phyloP scores from a whole-genome alignment of 1,284 basidiomycete genomes.

The Amylostereum areolatum region DNA sequence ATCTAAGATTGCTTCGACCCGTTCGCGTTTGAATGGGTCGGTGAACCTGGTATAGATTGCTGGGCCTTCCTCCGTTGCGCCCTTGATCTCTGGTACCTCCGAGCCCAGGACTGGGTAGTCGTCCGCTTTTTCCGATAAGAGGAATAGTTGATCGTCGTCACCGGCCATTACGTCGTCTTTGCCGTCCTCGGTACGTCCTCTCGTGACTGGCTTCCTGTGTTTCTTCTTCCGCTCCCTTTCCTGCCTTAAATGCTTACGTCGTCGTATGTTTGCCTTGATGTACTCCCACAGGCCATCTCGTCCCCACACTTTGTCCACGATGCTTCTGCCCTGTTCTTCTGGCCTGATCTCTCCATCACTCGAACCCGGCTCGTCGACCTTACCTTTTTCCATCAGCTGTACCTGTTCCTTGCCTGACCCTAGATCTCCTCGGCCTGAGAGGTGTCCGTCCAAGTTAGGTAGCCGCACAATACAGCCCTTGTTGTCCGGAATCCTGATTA shows the following conservation, averaged over 20 bases:
- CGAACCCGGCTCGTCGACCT: neutral
- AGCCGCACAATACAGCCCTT: neutral
- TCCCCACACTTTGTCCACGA: too few relatives aligned
- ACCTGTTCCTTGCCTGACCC: neutral
- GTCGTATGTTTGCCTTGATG: too few relatives aligned
- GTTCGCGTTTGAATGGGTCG: slow-evolving; percentile 17
- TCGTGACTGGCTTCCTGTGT: too few relatives aligned
- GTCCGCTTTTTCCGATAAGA: neutral
- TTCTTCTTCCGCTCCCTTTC: too few relatives aligned
- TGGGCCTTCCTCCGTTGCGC: neutral
- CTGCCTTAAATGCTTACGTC: too few relatives aligned
- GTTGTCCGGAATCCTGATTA: neutral
- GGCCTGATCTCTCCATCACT: neutral
- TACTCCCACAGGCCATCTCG: too few relatives aligned
- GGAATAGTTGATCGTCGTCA: too few relatives aligned
- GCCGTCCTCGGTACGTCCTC: too few relatives aligned
- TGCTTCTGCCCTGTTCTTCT: neutral
- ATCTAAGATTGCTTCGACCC: slow-evolving; percentile 16
- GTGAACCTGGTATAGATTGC: neutral
- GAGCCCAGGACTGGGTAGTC: neutral
- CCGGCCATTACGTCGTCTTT: too few relatives aligned
- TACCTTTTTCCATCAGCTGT: neutral
- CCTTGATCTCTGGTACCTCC: neutral
- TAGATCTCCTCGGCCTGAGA: too few relatives aligned
- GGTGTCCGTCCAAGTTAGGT: too few relatives aligned